Percentiles rank a stretch among this genome's conserved stretches.
phyloP scores from a whole-genome alignment of 495 filamentous ascomycete genomes.

The Echria macrotheca region DNA sequence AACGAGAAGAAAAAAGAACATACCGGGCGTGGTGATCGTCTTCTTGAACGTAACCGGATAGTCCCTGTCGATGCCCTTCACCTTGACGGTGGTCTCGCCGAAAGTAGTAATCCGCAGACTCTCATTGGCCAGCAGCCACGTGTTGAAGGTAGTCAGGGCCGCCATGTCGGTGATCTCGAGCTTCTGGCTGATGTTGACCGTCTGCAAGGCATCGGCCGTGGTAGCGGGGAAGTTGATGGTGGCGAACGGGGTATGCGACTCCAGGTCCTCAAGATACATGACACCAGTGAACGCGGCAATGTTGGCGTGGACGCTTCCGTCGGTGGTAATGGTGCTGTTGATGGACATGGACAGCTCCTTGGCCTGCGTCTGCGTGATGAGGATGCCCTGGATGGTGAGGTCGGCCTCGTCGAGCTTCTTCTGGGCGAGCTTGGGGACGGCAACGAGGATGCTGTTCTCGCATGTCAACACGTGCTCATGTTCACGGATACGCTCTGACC shows the following conservation, averaged over 20 bases:
- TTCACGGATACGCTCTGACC: slow-evolving; percentile 29
- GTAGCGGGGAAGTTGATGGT: slow-evolving; percentile 47
- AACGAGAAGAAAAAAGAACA: background rate
- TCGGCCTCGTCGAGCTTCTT: slow-evolving; percentile 58
- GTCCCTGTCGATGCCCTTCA: slow-evolving; percentile 31
- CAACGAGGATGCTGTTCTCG: slow-evolving; percentile 61
- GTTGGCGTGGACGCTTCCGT: slow-evolving; percentile 47
- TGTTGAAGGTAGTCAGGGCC: slow-evolving; percentile 56
- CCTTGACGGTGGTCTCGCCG: slow-evolving; percentile 35
- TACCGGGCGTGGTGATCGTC: slow-evolving; percentile 34
- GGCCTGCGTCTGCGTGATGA: slow-evolving; percentile 53
- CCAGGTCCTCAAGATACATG: slow-evolving; percentile 51
- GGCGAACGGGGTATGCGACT: slow-evolving; percentile 51
- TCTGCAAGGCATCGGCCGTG: slow-evolving; percentile 47
- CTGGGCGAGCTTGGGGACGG: slow-evolving; percentile 67
- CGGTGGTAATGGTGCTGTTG: slow-evolving; percentile 46
- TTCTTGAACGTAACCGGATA: slow-evolving; percentile 41
- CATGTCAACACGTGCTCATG: background rate
- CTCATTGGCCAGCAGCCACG: slow-evolving; percentile 44
- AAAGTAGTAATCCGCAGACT: slow-evolving; percentile 33
- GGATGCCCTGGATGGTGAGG: slow-evolving; percentile 53
- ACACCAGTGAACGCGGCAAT: slow-evolving; percentile 37
- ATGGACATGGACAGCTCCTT: slow-evolving; percentile 52
- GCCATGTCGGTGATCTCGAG: slow-evolving; percentile 48
- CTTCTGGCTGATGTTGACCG: slow-evolving; percentile 55